Evolutionary conservation across 345 rosid species (phyloP).

Genomic region (Populus pruinosa): DNA sequence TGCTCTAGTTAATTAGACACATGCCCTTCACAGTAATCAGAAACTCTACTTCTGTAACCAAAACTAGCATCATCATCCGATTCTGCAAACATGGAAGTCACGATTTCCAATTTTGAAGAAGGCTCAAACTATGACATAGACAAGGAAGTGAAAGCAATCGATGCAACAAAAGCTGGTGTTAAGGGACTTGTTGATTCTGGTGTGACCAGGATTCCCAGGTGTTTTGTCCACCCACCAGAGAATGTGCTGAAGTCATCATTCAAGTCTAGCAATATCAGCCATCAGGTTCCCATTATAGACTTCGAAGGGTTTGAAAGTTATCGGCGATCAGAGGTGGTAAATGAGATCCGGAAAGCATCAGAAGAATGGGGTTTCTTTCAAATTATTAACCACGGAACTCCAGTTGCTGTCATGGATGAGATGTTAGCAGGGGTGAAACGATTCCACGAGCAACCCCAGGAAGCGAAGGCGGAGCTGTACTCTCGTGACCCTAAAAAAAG

Average conservation of each 20-base stretch:
- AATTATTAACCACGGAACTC: constrained; percentile 43
- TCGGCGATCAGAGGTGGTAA: too few relatives aligned
- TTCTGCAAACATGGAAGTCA: constrained; percentile 15
- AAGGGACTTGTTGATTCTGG: too few relatives aligned
- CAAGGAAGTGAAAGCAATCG: too few relatives aligned
- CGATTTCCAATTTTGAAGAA: constrained; percentile 3
- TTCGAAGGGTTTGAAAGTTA: too few relatives aligned
- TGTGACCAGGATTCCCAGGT: too few relatives aligned
- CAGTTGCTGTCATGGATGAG: constrained; percentile 32
- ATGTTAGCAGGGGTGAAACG: constrained; percentile 29
- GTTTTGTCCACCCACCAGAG: background rate
- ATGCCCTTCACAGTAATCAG: too few relatives aligned
- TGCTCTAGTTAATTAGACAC: too few relatives aligned
- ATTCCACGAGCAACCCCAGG: constrained; percentile 47
- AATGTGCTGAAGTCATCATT: background rate
- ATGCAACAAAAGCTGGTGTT: too few relatives aligned
- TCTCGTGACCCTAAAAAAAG: constrained; percentile 24
- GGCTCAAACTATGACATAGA: background rate
- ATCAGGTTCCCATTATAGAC: too few relatives aligned
- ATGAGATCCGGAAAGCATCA: constrained; percentile 17
- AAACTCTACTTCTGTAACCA: too few relatives aligned
- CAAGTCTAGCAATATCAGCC: background rate
- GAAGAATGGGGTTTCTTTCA: constrained; percentile 51
- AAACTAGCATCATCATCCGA: too few relatives aligned
- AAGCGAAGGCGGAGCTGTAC: constrained; percentile 41